A percentile compares a stretch with the other conserved stretches of the same genome.
Conservation (phyloP, 306 rosid genomes). For the Glycine latifolia region DNA sequence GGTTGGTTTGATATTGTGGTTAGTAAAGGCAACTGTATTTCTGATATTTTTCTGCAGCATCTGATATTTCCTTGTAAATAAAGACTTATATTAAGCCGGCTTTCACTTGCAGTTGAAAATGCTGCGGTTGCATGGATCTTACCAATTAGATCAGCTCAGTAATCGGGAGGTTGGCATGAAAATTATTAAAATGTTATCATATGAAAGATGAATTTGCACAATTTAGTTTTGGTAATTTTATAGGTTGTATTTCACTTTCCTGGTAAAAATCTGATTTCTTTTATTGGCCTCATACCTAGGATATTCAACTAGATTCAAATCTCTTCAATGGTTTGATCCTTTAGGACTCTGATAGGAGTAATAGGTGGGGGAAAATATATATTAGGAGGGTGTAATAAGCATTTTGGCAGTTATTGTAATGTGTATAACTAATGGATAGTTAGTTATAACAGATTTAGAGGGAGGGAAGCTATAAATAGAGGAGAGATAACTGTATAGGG, state of each 20-base stretch:
- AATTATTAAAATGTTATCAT: slow-evolving; percentile 31
- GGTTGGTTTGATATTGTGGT: slow-evolving; percentile 98
- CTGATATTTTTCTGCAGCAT: slow-evolving; percentile 40
- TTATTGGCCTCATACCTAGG: background rate
- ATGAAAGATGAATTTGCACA: slow-evolving; percentile 31
- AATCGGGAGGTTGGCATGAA: slow-evolving; percentile 84
- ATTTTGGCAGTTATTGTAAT: no score
- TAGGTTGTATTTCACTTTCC: slow-evolving; percentile 18
- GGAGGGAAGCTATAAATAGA: no score
- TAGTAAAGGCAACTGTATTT: slow-evolving; percentile 50
- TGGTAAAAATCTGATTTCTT: background rate
- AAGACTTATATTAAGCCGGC: slow-evolving; percentile 32
- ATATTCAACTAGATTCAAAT: background rate
- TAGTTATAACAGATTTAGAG: no score
- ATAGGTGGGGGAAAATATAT: no score
- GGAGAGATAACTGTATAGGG: no score
- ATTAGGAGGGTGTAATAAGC: no score
- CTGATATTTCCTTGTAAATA: slow-evolving; percentile 38
- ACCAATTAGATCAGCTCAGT: slow-evolving; percentile 79
- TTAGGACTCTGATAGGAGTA: no score
- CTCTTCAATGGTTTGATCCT: background rate
- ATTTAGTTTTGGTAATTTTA: slow-evolving; percentile 22
- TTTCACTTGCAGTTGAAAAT: slow-evolving; percentile 79
- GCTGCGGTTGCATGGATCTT: slow-evolving; percentile 93
- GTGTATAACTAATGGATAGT: no score